Evolutionary conservation across 2,329 filamentous ascomycete genomes (phyloP).

Genomic region (Venturia asperata): DNA sequence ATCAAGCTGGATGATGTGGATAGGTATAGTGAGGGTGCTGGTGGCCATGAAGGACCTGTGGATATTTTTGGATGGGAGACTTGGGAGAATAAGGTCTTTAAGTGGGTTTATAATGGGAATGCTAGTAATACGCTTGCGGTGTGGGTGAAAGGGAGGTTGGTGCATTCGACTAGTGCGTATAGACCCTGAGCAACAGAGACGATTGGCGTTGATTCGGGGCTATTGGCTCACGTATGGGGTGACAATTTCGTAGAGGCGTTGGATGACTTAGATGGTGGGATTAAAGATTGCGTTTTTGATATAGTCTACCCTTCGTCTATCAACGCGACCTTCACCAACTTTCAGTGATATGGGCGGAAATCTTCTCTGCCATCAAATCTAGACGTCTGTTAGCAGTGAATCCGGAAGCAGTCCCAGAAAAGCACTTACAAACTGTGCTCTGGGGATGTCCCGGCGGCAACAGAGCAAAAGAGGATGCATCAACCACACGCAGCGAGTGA

Average conservation of each 20-base stretch:
- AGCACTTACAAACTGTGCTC: conserved; percentile 25
- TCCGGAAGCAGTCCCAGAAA: conserved; percentile 8
- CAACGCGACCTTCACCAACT: not conserved
- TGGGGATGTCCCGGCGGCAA: conserved; percentile 22
- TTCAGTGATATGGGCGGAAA: conserved; percentile 1
- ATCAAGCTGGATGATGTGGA: conserved; percentile 52
- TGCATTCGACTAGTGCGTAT: conserved; percentile 49
- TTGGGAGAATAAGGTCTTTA: conserved; percentile 80
- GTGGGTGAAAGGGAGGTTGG: conserved; percentile 79
- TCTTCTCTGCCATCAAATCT: conserved; percentile 16
- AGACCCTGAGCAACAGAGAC: not conserved
- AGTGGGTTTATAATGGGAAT: conserved; percentile 93
- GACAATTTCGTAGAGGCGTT: not conserved
- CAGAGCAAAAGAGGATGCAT: conserved; percentile 23
- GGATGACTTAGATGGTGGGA: not conserved
- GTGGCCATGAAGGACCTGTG: conserved; percentile 52
- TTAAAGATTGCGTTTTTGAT: not conserved
- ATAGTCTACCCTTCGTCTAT: not conserved
- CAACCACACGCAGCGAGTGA: conserved; percentile 24
- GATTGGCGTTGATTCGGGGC: not conserved
- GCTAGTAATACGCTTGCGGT: conserved; percentile 83
- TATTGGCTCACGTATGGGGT: not conserved
- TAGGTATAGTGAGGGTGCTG: conserved; percentile 23
- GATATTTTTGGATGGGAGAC: conserved; percentile 87
- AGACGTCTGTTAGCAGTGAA: not conserved